Base-by-base conservation (phyloP, 495 filamentous ascomycete species). In the Parathielavia appendiculata region DNA sequence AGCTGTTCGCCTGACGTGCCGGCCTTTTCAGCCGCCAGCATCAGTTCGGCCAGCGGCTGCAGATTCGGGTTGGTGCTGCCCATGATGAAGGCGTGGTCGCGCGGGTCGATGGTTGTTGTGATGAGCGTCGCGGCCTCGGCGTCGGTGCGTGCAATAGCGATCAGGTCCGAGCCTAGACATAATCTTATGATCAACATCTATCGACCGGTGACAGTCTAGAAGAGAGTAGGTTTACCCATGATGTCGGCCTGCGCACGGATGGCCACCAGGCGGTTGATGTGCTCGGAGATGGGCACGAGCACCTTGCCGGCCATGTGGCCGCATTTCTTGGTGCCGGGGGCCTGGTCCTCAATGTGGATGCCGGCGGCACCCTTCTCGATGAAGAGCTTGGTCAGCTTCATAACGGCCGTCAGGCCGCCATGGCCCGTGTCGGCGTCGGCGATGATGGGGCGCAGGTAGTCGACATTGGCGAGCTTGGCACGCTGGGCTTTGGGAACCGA, bases 231-330 rank as follows among this genome's bases (percentile, higher is more conserved):
- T 74, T 58, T 78, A 84, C 87, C 93, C 93, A 97, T 97, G 71
- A 98, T 98, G 68, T 98, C 93, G 58, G 93, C 92, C 74, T 98
- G 93, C 10, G 93, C 93, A 59, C 93, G 86, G 72, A 98, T 97
- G 63, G 93, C 91, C 36, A 98, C 91, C 19, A 98, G 81, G 26
- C 93, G 88, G 79, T 97, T 98, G 81, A 97, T 96, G 77, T 98
- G 93, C 76, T 98, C 93, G 76, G 83, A 87, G 72, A 97, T 95
- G 39, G 93, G 93, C 51, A 98, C 93, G 48, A 98, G 81, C 34
- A 98, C 93, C 79, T 98, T 98, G 64, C 93, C 93, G 61, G 93
- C 93, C 93, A 98, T 98, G 75, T 98, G 93, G 56, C 93, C 93
- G 69, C 93, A 98, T 79, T 98, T 98, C 84, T 98, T 98, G 39